A percentile compares a stretch with the other conserved stretches of the same genome.
These are phyloP conservation scores for Erucastrum elatum DNA, from an alignment of 345 rosid species.

Conservation along the genomic window DNA sequence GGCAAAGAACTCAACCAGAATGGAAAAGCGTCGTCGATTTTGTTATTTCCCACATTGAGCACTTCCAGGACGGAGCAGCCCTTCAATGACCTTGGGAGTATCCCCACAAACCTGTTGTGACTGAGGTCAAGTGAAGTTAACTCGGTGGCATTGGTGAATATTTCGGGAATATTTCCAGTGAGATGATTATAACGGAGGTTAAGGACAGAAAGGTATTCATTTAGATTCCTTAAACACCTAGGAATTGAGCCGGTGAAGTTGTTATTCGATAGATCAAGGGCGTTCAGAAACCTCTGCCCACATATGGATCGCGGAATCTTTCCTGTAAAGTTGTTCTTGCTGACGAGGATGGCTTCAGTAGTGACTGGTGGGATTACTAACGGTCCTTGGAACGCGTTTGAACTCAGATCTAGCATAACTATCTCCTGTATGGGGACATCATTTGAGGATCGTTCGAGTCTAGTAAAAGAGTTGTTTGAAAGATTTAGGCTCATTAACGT, in stretches of 20 bases:
- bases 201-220: neutral
- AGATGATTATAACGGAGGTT: neutral
- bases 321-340: neutral
- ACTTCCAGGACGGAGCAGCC: neutral
- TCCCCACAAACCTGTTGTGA: neutral
- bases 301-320: neutral
- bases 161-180: neutral
- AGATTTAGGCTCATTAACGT: neutral
- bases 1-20: neutral
- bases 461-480: neutral
- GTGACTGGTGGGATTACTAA: neutral
- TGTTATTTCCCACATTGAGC: neutral
- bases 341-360: neutral
- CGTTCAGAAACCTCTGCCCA: neutral
- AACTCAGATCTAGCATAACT: neutral
- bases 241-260: neutral
- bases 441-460: neutral
- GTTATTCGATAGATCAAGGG: neutral
- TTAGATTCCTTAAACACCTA: neutral
- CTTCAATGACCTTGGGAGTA: neutral
- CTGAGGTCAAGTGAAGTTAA: neutral
- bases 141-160: neutral
- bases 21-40: neutral
- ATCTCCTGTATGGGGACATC: neutral
- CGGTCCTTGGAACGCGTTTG: neutral